Evolutionary conservation across 2,329 filamentous ascomycete genomes (phyloP), one percentile per base, ranked within the genome.

Genomic region (Chaetomium sp.): DNA sequence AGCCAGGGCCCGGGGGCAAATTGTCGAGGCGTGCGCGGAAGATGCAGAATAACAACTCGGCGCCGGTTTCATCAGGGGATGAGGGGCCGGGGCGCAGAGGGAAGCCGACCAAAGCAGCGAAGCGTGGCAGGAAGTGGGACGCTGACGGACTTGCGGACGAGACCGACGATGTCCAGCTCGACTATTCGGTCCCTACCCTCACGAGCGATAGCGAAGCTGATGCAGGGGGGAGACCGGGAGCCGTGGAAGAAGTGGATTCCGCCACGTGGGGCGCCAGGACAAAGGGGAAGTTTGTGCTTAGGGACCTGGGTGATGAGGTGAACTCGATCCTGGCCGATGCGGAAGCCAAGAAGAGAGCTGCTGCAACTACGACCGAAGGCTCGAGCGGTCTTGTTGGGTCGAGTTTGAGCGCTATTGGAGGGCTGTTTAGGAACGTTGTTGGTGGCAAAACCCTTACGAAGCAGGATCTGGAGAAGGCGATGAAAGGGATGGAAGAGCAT

Each of bases 401-500:
- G 4, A 84, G 91, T 54, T 78, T 96, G 55, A 90, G 84, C 68
- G 88, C 89, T 11, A 88, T 97, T 60, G 86, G 89, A 53, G 89
- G 90, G 14, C 81, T 97, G 55, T 96, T 99, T 76, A 85, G 90
- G 62, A 97, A 96, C 68, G 87, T 99, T 41, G 87, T 99, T 0
- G 94, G 94, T 53, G 94, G 95, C 61, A 96, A 96, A 76, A 89
- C 87, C 0, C 75, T 99, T 66, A 95, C 90, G 1, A 89, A 91
- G 69, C 83, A 88, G 61, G 92, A 97, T 67, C 79, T 99, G 27
- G 87, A 90, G 59, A 95, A 95, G 70, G 89, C 94, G 1, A 85
- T 99, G 75, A 94, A 92, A 72, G 88, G 87, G 36, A 96, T 99
- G 90, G 90, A 96, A 69, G 90, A 96, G 55, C 92, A 97, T 70